These are phyloP conservation scores for Chrysosporium queenslandicum DNA, from an alignment of 2,329 filamentous ascomycete genomes.

Conservation along the genomic window DNA sequence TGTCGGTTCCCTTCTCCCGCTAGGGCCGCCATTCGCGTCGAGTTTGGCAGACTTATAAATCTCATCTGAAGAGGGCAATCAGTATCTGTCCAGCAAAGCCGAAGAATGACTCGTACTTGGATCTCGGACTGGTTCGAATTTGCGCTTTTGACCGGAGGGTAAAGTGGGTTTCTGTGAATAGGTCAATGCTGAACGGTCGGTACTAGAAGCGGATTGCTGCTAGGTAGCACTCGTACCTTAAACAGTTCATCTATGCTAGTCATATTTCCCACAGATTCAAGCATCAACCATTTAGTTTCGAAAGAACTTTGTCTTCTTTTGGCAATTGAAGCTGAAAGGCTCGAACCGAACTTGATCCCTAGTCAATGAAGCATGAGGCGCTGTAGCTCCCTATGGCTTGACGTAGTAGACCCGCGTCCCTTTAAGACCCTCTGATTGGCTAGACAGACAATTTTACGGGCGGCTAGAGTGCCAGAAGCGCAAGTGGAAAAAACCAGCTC, in stretches of 20 bases:
- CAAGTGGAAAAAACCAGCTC: not conserved
- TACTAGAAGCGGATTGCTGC: not conserved
- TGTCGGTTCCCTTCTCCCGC: slow-evolving; percentile 36
- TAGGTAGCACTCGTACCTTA: slow-evolving; percentile 31
- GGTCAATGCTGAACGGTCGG: slow-evolving; percentile 16
- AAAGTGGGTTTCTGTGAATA: slow-evolving; percentile 39
- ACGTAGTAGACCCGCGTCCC: not conserved
- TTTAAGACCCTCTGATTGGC: not conserved
- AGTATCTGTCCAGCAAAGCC: not conserved
- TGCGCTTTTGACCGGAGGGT: slow-evolving; percentile 45
- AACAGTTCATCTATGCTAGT: slow-evolving; percentile 54
- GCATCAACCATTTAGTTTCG: not conserved
- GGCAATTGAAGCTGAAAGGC: not conserved
- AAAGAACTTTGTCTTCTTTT: not conserved
- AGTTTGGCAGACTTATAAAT: slow-evolving; percentile 53
- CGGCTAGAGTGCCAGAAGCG: not conserved
- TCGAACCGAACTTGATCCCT: not conserved
- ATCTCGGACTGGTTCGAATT: slow-evolving; percentile 46
- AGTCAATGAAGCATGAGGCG: not conserved
- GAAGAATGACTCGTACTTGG: slow-evolving; percentile 33
- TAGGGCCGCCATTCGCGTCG: slow-evolving; percentile 41
- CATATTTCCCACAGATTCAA: slow-evolving; percentile 31
- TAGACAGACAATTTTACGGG: not conserved
- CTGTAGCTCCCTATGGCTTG: slow-evolving; percentile 3
- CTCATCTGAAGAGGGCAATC: slow-evolving; percentile 34